Base-by-base conservation (phyloP, 345 rosid species). In the Gossypioides kirkii region DNA sequence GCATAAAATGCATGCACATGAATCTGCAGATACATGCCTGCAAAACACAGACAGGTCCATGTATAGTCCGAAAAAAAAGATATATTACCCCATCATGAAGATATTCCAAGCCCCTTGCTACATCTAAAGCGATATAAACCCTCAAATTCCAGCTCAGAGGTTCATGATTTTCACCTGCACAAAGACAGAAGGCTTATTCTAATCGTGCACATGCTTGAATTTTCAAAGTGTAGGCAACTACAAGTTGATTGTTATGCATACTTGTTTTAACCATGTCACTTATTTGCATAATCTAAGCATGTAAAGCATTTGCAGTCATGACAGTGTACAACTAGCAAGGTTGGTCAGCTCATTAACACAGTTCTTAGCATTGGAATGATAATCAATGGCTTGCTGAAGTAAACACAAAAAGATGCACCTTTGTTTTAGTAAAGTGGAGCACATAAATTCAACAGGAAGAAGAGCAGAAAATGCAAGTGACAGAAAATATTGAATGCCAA, bases 91-190 rank as follows among this genome's bases (percentile, higher is more conserved):
- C 98, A 72, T 95, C 97, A 73, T 95, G 99, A 81, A 95, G 98
- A 88, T 95, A 95, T 83, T 95, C 99, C 82, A 93, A 84, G 46
- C 98, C 96, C 66, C 98, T 87, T 63, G 98, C 96, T 46, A 95
- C 94, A 49, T 95, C 99, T 81, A 93, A 79, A 62, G 98, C 98
- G 28, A 91, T 89, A 81, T 81, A 74, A 58, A 90, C 90, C 70
- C 98, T 87, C 87, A 88, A 85, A 79, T 88, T 92, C 99, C 99
- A 95, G 85, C 78, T 84, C 79, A 91, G 58, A 3, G 85, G 77
- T 74, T 85, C 89, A 69, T 83, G 79, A 26, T 81, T 74, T 73
- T 87, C 90, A 76, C 85, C 96, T 93, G 88, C 58, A 61, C 20
- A 11, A 61, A 73, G 36, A 70, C 77, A 55, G 59, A 41, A 70